Percentiles rank a stretch among this genome's conserved stretches.
Conservation (phyloP, 2,329 filamentous ascomycete species). For the Pseudogymnoascus sp. region DNA sequence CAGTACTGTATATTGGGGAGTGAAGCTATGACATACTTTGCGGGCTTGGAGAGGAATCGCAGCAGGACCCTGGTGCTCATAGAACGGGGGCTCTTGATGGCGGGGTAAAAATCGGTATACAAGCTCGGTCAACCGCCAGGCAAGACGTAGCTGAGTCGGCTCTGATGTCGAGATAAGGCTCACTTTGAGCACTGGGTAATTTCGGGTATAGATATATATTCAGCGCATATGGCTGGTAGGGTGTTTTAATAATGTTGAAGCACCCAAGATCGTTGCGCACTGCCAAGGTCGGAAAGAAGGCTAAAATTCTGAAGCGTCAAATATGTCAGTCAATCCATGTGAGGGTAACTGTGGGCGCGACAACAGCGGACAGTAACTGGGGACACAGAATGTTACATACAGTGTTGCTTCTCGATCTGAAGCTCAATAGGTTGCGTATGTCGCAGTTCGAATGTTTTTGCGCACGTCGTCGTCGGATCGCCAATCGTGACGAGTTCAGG, state of each 20-base stretch:
- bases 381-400: neutral
- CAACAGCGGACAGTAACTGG: neutral
- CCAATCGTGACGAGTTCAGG: slow-evolving; percentile 1
- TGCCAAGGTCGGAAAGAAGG: neutral
- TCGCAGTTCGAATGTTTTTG: neutral
- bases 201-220: neutral
- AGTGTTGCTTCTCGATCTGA: neutral
- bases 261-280: neutral
- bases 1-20: neutral
- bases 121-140: neutral
- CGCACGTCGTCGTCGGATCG: neutral
- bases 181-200: neutral
- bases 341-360: neutral
- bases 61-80: slow-evolving; percentile 90
- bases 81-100: slow-evolving; percentile 24
- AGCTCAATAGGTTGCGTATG: neutral
- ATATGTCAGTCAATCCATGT: neutral
- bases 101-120: neutral
- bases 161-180: neutral
- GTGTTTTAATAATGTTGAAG: neutral
- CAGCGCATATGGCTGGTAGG: neutral
- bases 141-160: neutral
- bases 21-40: slow-evolving; percentile 59
- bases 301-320: neutral
- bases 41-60: slow-evolving; percentile 88